Conservation (phyloP, 2,329 filamentous ascomycete genomes). For the Boeremia lycopersici region DNA sequence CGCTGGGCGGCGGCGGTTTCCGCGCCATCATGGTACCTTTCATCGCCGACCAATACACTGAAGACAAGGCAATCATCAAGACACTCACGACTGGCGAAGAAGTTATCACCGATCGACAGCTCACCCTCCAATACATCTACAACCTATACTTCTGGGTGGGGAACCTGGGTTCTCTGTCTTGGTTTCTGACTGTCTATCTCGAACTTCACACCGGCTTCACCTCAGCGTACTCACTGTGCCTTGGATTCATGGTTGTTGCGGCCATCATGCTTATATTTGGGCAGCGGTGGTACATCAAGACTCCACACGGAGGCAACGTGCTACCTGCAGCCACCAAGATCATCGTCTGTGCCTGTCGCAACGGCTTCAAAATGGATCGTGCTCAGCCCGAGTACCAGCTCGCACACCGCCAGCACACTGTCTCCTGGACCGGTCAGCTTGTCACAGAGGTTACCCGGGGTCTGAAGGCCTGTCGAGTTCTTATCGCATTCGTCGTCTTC, state of each 20-base stretch:
- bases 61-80: conserved; percentile 26
- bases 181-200: conserved; percentile 68
- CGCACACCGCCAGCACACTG: conserved; percentile 23
- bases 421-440: conserved; percentile 35
- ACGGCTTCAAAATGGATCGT: conserved; percentile 35
- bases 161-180: conserved; percentile 72
- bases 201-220: conserved; percentile 71
- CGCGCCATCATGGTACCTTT: conserved; percentile 46
- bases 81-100: conserved; percentile 36
- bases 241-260: conserved; percentile 68
- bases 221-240: conserved; percentile 66
- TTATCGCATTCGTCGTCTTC: conserved; percentile 44
- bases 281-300: conserved; percentile 24
- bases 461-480: conserved; percentile 40
- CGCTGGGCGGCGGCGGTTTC: conserved; percentile 48
- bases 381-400: conserved; percentile 36
- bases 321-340: conserved; percentile 34
- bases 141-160: conserved; percentile 49
- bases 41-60: conserved; percentile 44
- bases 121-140: conserved; percentile 49
- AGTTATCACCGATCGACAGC: conserved; percentile 42
- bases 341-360: conserved; percentile 33
- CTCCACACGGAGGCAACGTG: conserved; percentile 30
- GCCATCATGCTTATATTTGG: conserved; percentile 59
- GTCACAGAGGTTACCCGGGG: conserved; percentile 39